These are phyloP conservation scores for Venturia oleaginea DNA, from an alignment of 2,329 filamentous ascomycete species.

Conservation along the genomic window DNA sequence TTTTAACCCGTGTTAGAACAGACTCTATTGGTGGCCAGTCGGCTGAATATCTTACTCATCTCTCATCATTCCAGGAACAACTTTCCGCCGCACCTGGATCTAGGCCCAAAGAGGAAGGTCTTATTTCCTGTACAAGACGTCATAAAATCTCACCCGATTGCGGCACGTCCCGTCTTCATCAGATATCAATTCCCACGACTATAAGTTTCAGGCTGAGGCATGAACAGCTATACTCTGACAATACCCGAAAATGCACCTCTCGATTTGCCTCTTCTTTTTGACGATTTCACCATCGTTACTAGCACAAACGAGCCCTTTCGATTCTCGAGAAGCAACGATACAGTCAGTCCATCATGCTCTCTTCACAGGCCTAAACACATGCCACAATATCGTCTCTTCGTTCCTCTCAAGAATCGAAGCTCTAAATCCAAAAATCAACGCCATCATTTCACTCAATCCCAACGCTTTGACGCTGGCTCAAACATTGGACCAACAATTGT, in stretches of 20 bases:
- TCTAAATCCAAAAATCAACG: constrained; percentile 1
- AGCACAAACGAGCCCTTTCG: constrained; percentile 27
- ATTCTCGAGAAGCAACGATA: constrained; percentile 51
- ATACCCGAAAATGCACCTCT: neutral
- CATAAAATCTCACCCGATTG: neutral
- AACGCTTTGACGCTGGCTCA: constrained; percentile 55
- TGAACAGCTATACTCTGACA: neutral
- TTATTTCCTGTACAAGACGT: neutral
- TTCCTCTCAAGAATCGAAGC: constrained; percentile 36
- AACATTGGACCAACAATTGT: constrained; percentile 51
- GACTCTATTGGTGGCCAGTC: neutral
- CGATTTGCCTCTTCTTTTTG: neutral
- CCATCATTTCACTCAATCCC: constrained; percentile 41
- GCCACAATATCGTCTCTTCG: constrained; percentile 44
- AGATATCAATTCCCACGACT: neutral
- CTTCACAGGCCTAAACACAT: constrained; percentile 43
- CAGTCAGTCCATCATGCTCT: constrained; percentile 47
- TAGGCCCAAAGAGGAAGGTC: constrained; percentile 1
- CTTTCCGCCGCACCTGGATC: neutral
- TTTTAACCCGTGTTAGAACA: neutral
- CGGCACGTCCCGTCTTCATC: neutral
- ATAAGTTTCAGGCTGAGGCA: neutral
- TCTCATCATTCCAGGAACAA: neutral
- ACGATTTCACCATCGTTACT: neutral
- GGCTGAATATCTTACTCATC: neutral